These are phyloP conservation scores for Ceratocystis eucalypticola DNA, from an alignment of 2,329 filamentous ascomycete species.

Conservation along the genomic window DNA sequence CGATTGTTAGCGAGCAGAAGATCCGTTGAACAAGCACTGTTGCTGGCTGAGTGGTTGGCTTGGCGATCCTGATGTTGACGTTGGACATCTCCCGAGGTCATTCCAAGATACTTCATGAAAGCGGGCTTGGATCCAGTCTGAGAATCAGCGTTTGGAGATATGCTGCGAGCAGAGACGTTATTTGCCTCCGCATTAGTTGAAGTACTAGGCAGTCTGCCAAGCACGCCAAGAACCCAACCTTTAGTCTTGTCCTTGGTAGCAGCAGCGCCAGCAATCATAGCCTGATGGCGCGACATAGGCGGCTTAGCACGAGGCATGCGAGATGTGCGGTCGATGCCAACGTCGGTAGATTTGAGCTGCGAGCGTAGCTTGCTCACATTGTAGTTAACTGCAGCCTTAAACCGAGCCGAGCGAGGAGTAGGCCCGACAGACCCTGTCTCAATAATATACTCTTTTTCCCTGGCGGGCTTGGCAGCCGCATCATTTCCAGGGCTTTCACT, in stretches of 20 bases:
- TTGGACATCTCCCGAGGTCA: constrained; percentile 32
- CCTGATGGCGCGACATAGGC: constrained; percentile 16
- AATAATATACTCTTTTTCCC: constrained; percentile 29
- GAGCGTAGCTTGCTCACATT: constrained; percentile 21
- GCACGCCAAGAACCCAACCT: constrained; percentile 21
- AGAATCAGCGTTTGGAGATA: neutral
- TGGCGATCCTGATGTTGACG: constrained; percentile 29
- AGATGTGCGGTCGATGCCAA: constrained; percentile 37
- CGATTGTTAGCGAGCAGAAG: constrained; percentile 31
- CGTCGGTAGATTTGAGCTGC: constrained; percentile 9
- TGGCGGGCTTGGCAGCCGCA: constrained; percentile 22
- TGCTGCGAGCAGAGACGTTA: constrained; percentile 6
- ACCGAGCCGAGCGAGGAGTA: constrained; percentile 32
- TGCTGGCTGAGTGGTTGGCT: constrained; percentile 22
- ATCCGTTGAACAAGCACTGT: constrained; percentile 28
- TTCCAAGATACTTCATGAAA: constrained; percentile 32
- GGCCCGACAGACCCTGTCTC: constrained; percentile 37
- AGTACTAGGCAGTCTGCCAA: constrained; percentile 7
- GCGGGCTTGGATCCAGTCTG: constrained; percentile 27
- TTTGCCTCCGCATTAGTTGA: constrained; percentile 3
- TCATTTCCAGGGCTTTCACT: constrained; percentile 18
- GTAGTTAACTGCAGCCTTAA: constrained; percentile 29
- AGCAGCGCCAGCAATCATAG: constrained; percentile 25
- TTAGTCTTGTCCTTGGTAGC: constrained; percentile 25
- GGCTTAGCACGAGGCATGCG: constrained; percentile 23